phyloP scores from a whole-genome alignment of 1,284 basidiomycete genomes.

The Vanrija humicola region DNA sequence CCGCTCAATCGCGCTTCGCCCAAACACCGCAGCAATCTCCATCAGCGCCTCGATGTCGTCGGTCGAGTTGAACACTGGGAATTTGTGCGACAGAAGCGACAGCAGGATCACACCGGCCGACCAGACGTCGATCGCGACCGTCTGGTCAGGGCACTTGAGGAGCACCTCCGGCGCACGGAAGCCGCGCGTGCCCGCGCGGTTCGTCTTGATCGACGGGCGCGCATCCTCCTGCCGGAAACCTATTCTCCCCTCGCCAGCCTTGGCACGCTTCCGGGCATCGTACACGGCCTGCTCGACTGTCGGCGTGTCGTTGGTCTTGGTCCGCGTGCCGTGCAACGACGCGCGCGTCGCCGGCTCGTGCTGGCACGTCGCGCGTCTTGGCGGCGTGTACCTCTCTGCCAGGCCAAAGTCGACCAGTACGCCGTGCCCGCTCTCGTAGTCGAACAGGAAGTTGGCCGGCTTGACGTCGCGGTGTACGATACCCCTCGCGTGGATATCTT shows the following conservation, averaged over 20 bases:
- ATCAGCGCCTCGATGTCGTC: slow-evolving; percentile 94
- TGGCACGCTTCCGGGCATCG: slow-evolving; percentile 59
- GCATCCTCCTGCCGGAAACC: slow-evolving; percentile 51
- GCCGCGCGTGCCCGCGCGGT: slow-evolving; percentile 92
- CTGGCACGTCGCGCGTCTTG: slow-evolving; percentile 56
- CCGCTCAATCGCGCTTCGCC: slow-evolving; percentile 75
- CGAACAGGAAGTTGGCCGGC: slow-evolving; percentile 96
- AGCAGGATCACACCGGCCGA: slow-evolving; percentile 88
- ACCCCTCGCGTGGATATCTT: slow-evolving; percentile 79
- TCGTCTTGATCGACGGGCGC: slow-evolving; percentile 79
- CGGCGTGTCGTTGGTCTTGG: slow-evolving; percentile 34
- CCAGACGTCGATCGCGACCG: slow-evolving; percentile 95
- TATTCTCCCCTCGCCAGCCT: slow-evolving; percentile 43
- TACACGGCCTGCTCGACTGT: slow-evolving; percentile 54
- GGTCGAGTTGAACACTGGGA: slow-evolving; percentile 89
- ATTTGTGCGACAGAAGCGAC: slow-evolving; percentile 87
- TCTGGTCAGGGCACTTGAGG: slow-evolving; percentile 90
- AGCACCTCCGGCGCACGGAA: slow-evolving; percentile 97
- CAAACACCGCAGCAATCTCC: slow-evolving; percentile 88
- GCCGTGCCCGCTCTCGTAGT: slow-evolving; percentile 76
- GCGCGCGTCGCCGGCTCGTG: slow-evolving; percentile 63
- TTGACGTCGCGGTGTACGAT: slow-evolving; percentile 98
- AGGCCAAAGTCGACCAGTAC: slow-evolving; percentile 94
- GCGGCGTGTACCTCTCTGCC: slow-evolving; percentile 59
- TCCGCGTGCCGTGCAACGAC: slow-evolving; percentile 61